Evolutionary conservation across 2,329 filamentous ascomycete species (phyloP).

Genomic region (Metarhizium guizhouense): DNA sequence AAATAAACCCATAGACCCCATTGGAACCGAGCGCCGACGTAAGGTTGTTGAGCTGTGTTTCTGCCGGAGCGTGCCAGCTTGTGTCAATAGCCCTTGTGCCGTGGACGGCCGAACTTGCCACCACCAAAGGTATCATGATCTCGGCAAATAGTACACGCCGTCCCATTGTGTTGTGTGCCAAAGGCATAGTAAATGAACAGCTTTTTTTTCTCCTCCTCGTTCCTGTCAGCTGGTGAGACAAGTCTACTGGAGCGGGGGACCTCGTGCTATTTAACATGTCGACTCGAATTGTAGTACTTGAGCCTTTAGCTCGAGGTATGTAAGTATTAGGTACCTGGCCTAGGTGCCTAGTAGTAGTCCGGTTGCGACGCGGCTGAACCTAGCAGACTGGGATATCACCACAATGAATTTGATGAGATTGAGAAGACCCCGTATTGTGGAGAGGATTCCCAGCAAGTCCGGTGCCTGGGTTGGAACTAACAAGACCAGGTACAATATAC

Average conservation of each 20-base stretch:
- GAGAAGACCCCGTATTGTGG: background rate
- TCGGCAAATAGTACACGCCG: background rate
- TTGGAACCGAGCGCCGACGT: slow-evolving; percentile 43
- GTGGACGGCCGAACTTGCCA: background rate
- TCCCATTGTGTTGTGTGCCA: background rate
- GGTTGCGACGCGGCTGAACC: too few relatives aligned
- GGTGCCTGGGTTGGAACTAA: background rate
- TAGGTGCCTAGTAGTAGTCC: too few relatives aligned
- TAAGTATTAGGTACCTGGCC: too few relatives aligned
- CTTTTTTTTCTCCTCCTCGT: too few relatives aligned
- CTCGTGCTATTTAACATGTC: too few relatives aligned
- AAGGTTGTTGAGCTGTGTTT: slow-evolving; percentile 52
- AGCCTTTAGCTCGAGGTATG: too few relatives aligned
- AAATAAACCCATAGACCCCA: slow-evolving; percentile 67
- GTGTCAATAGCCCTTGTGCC: slow-evolving; percentile 24
- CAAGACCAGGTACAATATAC: too few relatives aligned
- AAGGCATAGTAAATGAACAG: background rate
- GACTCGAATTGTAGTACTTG: too few relatives aligned
- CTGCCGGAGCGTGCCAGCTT: slow-evolving; percentile 49
- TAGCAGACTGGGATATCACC: too few relatives aligned
- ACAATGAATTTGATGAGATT: too few relatives aligned
- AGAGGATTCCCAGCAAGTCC: background rate
- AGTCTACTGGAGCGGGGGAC: too few relatives aligned
- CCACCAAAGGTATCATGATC: background rate
- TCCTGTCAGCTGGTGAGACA: too few relatives aligned